Evolutionary conservation across 768 basidiomycete species (phyloP).

Genomic region (Hortiboletus campestris): DNA sequence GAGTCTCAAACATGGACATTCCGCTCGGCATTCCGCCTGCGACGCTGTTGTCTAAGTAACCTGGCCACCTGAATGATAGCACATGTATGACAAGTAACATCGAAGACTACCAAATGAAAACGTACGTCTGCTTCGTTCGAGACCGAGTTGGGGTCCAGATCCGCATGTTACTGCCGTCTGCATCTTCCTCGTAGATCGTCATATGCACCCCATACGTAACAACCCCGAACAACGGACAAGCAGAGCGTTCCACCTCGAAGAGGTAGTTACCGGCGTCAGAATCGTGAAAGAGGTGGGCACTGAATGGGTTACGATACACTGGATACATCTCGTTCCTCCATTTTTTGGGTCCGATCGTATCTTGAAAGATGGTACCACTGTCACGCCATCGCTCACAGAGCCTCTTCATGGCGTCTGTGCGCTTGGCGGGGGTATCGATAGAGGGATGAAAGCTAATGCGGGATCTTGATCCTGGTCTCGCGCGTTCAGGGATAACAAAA

Average conservation of each 20-base stretch:
- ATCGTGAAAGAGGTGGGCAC: slow-evolving; percentile 39
- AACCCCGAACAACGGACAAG: slow-evolving; percentile 85
- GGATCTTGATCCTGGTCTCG: slow-evolving; percentile 21
- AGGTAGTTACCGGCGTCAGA: slow-evolving; percentile 55
- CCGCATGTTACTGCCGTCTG: slow-evolving; percentile 39
- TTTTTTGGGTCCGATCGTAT: slow-evolving; percentile 68
- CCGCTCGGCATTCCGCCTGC: slow-evolving; percentile 92
- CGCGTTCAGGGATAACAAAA: slow-evolving; percentile 42
- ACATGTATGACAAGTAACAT: background rate
- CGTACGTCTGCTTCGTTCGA: slow-evolving; percentile 85
- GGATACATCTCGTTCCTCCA: slow-evolving; percentile 89
- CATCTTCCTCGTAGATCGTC: slow-evolving; percentile 56
- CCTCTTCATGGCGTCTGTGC: slow-evolving; percentile 60
- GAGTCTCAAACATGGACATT: slow-evolving; percentile 62
- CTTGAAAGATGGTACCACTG: slow-evolving; percentile 48
- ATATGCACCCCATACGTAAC: slow-evolving; percentile 93
- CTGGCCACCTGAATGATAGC: slow-evolving; percentile 61
- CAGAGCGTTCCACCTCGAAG: slow-evolving; percentile 88
- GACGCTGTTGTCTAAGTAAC: slow-evolving; percentile 84
- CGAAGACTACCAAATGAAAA: slow-evolving; percentile 10
- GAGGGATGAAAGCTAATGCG: slow-evolving; percentile 50
- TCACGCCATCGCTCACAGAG: slow-evolving; percentile 79
- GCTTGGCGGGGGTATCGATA: slow-evolving; percentile 53
- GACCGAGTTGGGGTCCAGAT: slow-evolving; percentile 90
- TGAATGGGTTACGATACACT: slow-evolving; percentile 69